A percentile compares a stretch with the other conserved stretches of the same genome.
Conservation (phyloP, 352 stramenopile genomes). For the Phytophthora sp. region DNA sequence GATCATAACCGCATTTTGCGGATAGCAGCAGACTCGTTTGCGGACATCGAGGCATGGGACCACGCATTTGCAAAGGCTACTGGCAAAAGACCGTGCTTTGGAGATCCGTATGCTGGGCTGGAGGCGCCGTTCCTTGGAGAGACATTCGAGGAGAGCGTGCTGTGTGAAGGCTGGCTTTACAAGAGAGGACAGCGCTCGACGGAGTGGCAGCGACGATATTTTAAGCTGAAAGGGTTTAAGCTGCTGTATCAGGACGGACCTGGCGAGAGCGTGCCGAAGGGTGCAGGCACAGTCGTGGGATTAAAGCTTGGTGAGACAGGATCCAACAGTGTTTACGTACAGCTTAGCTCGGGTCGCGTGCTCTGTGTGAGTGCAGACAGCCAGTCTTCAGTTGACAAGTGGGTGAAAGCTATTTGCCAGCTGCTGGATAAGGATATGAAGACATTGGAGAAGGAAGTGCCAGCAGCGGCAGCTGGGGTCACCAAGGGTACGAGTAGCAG, state of each 20-base stretch:
- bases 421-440: constrained; percentile 55
- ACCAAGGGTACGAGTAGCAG: constrained; percentile 25
- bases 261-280: constrained; percentile 61
- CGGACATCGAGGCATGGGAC: constrained; percentile 82
- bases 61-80: constrained; percentile 53
- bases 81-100: constrained; percentile 67
- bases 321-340: constrained; percentile 65
- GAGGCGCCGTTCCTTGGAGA: constrained; percentile 69
- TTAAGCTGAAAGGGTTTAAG: constrained; percentile 65
- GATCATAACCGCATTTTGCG: constrained; percentile 84
- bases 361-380: constrained; percentile 72
- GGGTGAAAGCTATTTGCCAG: constrained; percentile 63
- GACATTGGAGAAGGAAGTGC: constrained; percentile 30
- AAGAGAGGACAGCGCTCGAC: constrained; percentile 65
- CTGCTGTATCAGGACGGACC: constrained; percentile 73
- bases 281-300: constrained; percentile 64
- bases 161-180: constrained; percentile 82
- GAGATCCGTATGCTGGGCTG: constrained; percentile 61
- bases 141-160: constrained; percentile 51
- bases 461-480: not conserved
- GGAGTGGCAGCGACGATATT: constrained; percentile 77
- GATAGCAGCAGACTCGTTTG: constrained; percentile 68
- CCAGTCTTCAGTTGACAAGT: constrained; percentile 61
- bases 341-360: constrained; percentile 65
- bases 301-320: constrained; percentile 57